A percentile compares a stretch with the other conserved stretches of the same genome.
Evolutionary conservation across 257 asterid genomes (phyloP).

Genomic region (Solanum medicagineum): DNA sequence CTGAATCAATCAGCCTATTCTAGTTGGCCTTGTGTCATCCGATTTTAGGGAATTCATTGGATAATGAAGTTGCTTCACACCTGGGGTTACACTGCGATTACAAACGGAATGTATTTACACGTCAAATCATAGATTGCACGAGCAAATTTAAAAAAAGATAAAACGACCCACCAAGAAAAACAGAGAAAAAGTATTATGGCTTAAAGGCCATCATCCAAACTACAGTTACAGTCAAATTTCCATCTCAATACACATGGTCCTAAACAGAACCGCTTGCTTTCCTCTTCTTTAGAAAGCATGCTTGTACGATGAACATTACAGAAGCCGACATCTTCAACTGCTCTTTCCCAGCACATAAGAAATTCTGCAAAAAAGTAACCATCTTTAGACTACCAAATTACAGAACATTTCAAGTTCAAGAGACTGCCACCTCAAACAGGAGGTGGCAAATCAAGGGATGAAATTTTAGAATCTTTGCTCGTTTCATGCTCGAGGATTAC

Average conservation of each 20-base stretch:
- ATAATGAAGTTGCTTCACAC: too few relatives aligned
- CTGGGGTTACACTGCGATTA: neutral
- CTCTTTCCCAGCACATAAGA: neutral
- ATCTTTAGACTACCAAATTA: neutral
- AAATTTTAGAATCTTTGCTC: neutral
- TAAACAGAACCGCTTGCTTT: neutral
- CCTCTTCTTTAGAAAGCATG: neutral
- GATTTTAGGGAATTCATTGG: too few relatives aligned
- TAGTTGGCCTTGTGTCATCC: too few relatives aligned
- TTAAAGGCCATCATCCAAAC: neutral
- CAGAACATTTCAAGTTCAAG: neutral
- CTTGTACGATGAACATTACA: neutral
- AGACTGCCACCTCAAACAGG: neutral
- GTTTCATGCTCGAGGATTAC: neutral
- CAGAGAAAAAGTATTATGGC: neutral
- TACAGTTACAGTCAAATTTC: neutral
- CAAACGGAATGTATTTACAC: conserved; percentile 8
- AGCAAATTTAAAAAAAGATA: neutral
- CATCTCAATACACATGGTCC: neutral
- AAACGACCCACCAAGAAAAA: neutral
- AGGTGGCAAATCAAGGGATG: neutral
- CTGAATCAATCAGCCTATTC: too few relatives aligned
- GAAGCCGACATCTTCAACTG: neutral
- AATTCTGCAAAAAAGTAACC: neutral
- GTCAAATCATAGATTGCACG: conserved; percentile 2